A percentile compares a stretch with the other conserved stretches of the same genome.
Evolutionary conservation across 2,329 filamentous ascomycete species (phyloP).

Genomic region (Exserohilum rostratum): DNA sequence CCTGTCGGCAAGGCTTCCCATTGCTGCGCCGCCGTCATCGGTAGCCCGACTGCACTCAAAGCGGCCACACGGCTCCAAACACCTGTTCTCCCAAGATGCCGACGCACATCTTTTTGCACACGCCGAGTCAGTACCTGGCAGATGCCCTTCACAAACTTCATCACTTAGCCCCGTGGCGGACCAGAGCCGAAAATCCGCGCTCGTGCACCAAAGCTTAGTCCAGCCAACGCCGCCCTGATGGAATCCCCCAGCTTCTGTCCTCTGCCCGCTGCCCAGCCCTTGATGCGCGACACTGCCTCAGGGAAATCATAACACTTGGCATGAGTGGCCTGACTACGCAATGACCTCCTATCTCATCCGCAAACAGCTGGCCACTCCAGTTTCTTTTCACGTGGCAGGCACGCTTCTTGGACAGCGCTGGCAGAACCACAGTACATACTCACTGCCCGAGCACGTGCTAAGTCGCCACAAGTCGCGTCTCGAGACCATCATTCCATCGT

Average conservation of each 20-base stretch:
- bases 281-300: background rate
- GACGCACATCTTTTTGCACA: background rate
- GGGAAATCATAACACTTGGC: too few species aligned
- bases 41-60: slow-evolving; percentile 19
- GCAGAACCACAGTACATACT: background rate
- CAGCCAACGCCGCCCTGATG: background rate
- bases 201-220: background rate
- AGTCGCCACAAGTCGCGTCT: background rate
- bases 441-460: background rate
- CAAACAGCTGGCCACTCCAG: background rate
- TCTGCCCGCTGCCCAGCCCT: background rate
- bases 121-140: slow-evolving; percentile 5
- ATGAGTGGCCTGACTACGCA: background rate
- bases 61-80: slow-evolving; percentile 18
- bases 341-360: background rate
- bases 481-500: background rate
- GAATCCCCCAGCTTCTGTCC: background rate
- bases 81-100: slow-evolving; percentile 17
- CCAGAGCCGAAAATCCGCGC: slow-evolving; percentile 1
- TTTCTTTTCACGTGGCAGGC: background rate
- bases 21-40: slow-evolving; percentile 22
- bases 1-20: slow-evolving; percentile 24
- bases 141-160: background rate
- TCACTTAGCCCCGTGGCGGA: background rate
- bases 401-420: background rate